Evolutionary conservation across 768 basidiomycete genomes (phyloP), one percentile per base, ranked within the genome.

Genomic region (Agaricus subrufescens): DNA sequence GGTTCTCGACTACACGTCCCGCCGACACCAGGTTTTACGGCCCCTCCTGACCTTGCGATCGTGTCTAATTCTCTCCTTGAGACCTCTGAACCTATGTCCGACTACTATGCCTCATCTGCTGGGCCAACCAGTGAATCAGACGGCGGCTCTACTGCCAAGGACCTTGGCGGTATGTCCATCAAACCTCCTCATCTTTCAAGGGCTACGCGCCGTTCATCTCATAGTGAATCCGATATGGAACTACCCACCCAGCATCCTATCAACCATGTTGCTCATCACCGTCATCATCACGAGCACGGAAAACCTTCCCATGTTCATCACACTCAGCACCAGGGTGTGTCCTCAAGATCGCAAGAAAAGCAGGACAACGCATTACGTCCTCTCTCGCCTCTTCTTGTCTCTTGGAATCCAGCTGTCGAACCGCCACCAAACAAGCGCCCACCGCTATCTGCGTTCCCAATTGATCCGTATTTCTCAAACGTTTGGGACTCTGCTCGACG

Each of bases 371-470:
- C 27, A 12, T 48, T 27, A 30, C 80, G 78, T 15, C 80, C 81
- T 29, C 62, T 70, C 11, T 89, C 86, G 26, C 86, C 83, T 52
- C 85, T 84, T 1, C 76, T 87, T 69, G 63, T 87, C 38, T 65
- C 79, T n/a, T 94, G 92, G 91, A 89, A 93, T 69, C 84, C 91
- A 9, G 83, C 87, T 15, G 58, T 85, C 15, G 87, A 91, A 59
- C 88, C 91, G 0, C 94, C 94, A 3, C 91, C 93, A 3, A 84
- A 76, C 31, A 73, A 72, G 39, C 71, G 77, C 19, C 84, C 85
- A 19, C 67, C 80, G 57, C 62, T 69, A 0, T 81, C 76, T 63
- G 80, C 78, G 62, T 91, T 87, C 61, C 86, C 87, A n/a, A 67
- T 80, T 31, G 81, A 87, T 58, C 86, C 87, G 0, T 88, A 90